These are phyloP conservation scores for Simplicillium aogashimaense DNA, from an alignment of 2,329 filamentous ascomycete genomes.

Conservation along the genomic window DNA sequence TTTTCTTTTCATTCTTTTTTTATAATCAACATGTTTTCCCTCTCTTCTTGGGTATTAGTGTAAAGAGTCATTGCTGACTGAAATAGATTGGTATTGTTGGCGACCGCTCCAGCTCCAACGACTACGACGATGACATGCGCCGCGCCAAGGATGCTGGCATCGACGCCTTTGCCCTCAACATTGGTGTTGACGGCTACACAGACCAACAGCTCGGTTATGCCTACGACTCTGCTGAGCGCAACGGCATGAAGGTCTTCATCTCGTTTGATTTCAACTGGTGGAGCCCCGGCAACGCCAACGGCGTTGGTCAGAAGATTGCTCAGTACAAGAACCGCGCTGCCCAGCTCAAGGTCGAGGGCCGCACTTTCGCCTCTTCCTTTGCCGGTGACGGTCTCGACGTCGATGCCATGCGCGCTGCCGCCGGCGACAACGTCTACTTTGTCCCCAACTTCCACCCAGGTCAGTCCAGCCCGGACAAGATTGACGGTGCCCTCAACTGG, in stretches of 20 bases:
- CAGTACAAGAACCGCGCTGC: constrained; percentile 31
- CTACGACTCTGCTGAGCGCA: constrained; percentile 29
- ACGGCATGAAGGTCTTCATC: constrained; percentile 38
- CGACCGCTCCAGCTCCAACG: constrained; percentile 26
- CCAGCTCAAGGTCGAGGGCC: constrained; percentile 37
- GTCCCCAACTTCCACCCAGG: constrained; percentile 39
- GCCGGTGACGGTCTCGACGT: constrained; percentile 35
- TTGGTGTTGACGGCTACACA: constrained; percentile 31
- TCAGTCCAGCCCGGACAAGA: constrained; percentile 21
- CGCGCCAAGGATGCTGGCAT: constrained; percentile 32
- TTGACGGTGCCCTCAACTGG: constrained; percentile 39
- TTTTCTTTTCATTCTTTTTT: too few relatives aligned
- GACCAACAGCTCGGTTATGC: constrained; percentile 15
- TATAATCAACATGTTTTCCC: neutral
- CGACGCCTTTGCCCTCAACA: constrained; percentile 40
- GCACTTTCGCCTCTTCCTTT: constrained; percentile 45
- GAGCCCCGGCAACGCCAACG: constrained; percentile 20
- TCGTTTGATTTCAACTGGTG: constrained; percentile 48
- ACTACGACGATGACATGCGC: constrained; percentile 36
- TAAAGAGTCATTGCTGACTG: neutral
- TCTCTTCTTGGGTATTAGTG: neutral
- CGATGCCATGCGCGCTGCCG: constrained; percentile 26
- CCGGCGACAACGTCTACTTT: constrained; percentile 33
- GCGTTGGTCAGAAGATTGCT: constrained; percentile 33
- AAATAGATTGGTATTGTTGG: constrained; percentile 31